Percentiles rank a stretch among this genome's conserved stretches.
Evolutionary conservation across 257 asterid genomes (phyloP).

Genomic region (Eustoma russellianum): DNA sequence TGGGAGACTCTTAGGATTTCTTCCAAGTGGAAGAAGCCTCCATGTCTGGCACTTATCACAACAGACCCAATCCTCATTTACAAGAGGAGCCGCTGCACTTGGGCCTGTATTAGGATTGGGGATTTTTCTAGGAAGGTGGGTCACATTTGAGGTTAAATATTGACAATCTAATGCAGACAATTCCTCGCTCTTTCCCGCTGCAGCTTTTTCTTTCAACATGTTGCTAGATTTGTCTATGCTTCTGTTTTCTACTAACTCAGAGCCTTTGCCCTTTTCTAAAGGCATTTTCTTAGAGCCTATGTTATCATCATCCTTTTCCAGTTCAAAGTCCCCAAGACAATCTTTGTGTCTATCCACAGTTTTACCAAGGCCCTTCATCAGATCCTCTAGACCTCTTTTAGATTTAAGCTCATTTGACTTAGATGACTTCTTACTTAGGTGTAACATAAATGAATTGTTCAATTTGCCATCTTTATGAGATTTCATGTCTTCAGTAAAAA

Average conservation of each 20-base stretch:
- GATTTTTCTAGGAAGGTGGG: constrained; percentile 34
- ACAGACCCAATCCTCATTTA: constrained; percentile 79
- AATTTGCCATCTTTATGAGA: constrained; percentile 28
- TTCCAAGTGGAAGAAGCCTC: constrained; percentile 95
- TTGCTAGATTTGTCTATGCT: constrained; percentile 24
- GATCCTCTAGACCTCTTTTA: constrained; percentile 40
- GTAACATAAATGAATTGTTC: constrained; percentile 34
- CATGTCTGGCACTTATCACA: constrained; percentile 83
- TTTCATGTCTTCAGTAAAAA: constrained; percentile 26
- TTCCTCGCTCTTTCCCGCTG: constrained; percentile 32
- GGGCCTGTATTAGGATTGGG: constrained; percentile 42
- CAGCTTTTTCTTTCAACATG: constrained; percentile 34
- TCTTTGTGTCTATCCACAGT: constrained; percentile 56
- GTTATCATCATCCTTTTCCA: constrained; percentile 58
- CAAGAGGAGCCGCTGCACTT: constrained; percentile 45
- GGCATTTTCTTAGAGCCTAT: constrained; percentile 48
- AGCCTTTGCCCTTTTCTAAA: constrained; percentile 31
- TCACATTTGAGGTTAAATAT: constrained; percentile 28
- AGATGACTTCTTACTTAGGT: constrained; percentile 41
- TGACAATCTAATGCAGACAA: constrained; percentile 23
- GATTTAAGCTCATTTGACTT: constrained; percentile 19
- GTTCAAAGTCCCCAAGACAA: constrained; percentile 68
- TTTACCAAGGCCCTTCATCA: constrained; percentile 41
- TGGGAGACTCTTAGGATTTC: constrained; percentile 73
- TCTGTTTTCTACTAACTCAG: constrained; percentile 32